Percentiles rank a stretch among this genome's conserved stretches.
Evolutionary conservation across 768 basidiomycete species (phyloP).

Genomic region (Rhizopogon vinicolor): DNA sequence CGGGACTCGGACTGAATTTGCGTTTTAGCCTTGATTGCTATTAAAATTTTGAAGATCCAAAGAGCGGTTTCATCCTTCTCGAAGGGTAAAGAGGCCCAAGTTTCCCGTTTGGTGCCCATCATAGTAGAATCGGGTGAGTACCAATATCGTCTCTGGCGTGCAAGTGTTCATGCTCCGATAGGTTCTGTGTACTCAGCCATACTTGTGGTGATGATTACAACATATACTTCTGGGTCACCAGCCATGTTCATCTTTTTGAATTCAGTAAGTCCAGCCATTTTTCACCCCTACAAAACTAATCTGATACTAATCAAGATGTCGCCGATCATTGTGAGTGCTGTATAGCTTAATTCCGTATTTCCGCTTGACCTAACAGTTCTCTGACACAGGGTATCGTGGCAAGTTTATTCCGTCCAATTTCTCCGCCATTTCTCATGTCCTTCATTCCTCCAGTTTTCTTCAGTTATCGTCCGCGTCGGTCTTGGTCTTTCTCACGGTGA

Average conservation of each 20-base stretch:
- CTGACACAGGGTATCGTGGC: conserved; percentile 13
- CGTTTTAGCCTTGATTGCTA: conserved; percentile 17
- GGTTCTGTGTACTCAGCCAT: conserved; percentile 14
- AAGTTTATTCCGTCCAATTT: conserved; percentile 1
- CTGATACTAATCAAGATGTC: conserved; percentile 3
- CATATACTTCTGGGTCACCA: conserved; percentile 6
- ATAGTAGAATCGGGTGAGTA: conserved; percentile 18
- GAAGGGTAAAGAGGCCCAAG: neutral
- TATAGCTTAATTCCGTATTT: neutral
- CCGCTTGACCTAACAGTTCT: neutral
- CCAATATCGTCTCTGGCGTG: neutral
- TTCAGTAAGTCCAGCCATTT: conserved; percentile 3
- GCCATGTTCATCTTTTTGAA: conserved; percentile 16
- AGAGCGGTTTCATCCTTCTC: conserved; percentile 3
- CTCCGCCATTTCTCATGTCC: neutral
- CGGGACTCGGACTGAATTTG: neutral
- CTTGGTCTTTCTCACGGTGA: conserved; percentile 16
- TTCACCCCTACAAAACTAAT: neutral
- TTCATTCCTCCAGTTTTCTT: conserved; percentile 14
- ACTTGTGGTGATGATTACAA: conserved; percentile 14
- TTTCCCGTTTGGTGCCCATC: conserved; percentile 11
- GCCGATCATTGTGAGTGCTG: conserved; percentile 14
- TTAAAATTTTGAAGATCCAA: conserved; percentile 20
- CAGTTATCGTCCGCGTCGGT: conserved; percentile 22
- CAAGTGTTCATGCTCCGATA: neutral